Percentiles rank a stretch among this genome's conserved stretches.
These are phyloP conservation scores for Xenosphaeropsis pyriputrescens DNA, from an alignment of 2,329 filamentous ascomycete genomes.

Conservation along the genomic window DNA sequence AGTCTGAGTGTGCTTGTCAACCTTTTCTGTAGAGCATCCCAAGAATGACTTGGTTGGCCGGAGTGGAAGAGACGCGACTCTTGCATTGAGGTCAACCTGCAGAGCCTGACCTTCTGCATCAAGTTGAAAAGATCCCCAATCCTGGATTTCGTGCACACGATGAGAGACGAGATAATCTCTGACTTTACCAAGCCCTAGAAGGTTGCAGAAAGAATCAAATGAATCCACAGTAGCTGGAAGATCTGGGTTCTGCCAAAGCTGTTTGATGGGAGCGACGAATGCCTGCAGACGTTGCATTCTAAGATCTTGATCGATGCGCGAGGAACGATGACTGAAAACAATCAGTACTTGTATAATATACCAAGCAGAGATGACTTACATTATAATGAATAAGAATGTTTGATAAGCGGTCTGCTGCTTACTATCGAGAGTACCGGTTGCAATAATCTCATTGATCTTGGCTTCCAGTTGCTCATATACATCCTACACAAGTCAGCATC, in stretches of 20 bases:
- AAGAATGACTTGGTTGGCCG: constrained; percentile 82
- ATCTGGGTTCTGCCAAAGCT: constrained; percentile 61
- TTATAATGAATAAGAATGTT: constrained; percentile 86
- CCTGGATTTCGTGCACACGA: constrained; percentile 59
- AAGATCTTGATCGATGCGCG: constrained; percentile 52
- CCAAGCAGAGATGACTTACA: constrained; percentile 28
- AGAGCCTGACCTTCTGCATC: constrained; percentile 67
- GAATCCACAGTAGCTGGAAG: constrained; percentile 56
- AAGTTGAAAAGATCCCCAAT: constrained; percentile 69
- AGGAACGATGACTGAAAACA: constrained; percentile 49
- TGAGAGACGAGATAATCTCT: constrained; percentile 63
- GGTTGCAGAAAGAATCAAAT: constrained; percentile 64
- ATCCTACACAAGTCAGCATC: constrained; percentile 30
- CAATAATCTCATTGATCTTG: constrained; percentile 68
- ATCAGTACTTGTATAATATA: constrained; percentile 22
- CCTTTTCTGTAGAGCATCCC: constrained; percentile 81
- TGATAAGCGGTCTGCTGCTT: constrained; percentile 75
- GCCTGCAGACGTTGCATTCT: constrained; percentile 58
- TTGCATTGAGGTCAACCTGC: constrained; percentile 64
- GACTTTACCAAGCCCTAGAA: constrained; percentile 68
- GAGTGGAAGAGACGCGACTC: constrained; percentile 66
- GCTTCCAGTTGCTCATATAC: constrained; percentile 80
- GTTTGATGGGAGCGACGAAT: constrained; percentile 72
- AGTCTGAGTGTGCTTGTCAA: constrained; percentile 57
- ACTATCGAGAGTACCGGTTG: constrained; percentile 60